Base-by-base conservation (phyloP, 345 rosid genomes). In the Lepidium aucheri region DNA sequence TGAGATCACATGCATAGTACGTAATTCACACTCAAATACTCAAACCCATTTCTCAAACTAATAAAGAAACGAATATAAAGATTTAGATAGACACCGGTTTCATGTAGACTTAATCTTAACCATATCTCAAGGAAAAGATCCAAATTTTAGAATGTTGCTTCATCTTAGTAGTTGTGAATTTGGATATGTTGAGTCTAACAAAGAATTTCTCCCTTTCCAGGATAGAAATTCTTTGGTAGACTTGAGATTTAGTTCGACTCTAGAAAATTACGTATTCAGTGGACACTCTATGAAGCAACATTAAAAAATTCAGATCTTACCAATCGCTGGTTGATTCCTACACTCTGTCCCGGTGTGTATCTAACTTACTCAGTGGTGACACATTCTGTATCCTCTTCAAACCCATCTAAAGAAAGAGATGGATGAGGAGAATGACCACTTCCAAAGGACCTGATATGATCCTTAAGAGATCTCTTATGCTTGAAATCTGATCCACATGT, bases 381-480 rank as follows among this genome's bases (percentile, higher is more conserved):
- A 61, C 77, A 67, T 60, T 74, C 77, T 10, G 63, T 38, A 2
- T 74, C 77, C 53, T 74, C 77, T 52, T 74, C 77, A 30, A 73
- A 50, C 40, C 76, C 67, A 1, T 60, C 61, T 47, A 36, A 43
- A 13, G 39, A 67, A 66, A 59, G 46, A 66, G 71, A 41, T 11
- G 72, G 72, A 20, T 60, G 59, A 74, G 95, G 87, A 18, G 90
- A 76, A 71, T 94, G 99, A 30, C 95, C 93, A 40, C 69, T 40
- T 3, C 99, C 99, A 42, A 90, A 94, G 0, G 99, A 88, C 74
- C 68, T 84, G 39, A 94, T 83, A 35, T 94, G 99, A 46, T 94
- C 99, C 68, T 94, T 94, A 9, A 94, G 86, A 39, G 99, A 94
- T 61, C 99, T 81, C 62, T 90, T 94, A 77, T 94, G 99, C 83